Evolutionary conservation across 495 filamentous ascomycete species (phyloP), one percentile per base, ranked within the genome.

Genomic region (Talaromyces trachyspermus): DNA sequence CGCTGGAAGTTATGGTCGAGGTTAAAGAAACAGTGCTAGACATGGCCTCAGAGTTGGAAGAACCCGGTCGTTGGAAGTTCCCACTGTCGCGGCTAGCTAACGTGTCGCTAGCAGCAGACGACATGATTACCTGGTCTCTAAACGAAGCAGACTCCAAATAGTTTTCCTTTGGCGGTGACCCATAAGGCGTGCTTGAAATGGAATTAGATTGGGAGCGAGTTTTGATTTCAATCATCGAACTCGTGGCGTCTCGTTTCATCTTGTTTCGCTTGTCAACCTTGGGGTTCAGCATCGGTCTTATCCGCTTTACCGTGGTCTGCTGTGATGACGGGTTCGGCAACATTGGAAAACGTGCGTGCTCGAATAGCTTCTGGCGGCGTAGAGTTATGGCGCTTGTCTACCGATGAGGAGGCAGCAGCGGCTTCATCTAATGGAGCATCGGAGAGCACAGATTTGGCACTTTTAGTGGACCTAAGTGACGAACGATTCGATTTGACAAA

Each of bases 221-320:
- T 15, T 80, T 78, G 12, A 89, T 80, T 23, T 76, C 80, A 46
- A 80, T 80, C 74, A 88, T 86, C 7, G 72, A 61, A 52, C 66
- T 77, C 15, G 79, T 62, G 10, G 81, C 84, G 59, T 76, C 72
- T 47, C 71, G 70, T 50, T 76, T 70, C 44, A 79, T 72, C 5
- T 63, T 65, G 5, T 47, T 50, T 40, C 63, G 65, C 41, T 46
- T 51, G 14, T 71, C 61, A 24, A 54, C 54, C 26, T 66, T 69
- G 11, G 14, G 18, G 12, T 11, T 49, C 48, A 18, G 22, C 15
- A 25, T 40, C 46, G 48, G 75, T 62, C 12, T 75, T 65, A 43
- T 86, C 79, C n/a, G 78, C 71, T 41, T 77, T 80, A 8, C 72
- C 74, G 50, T 75, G 69, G 51, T 86, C 80, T 10, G 75, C 75